These are phyloP conservation scores for Lentinula aciculospora DNA, from an alignment of 768 basidiomycete genomes.

Conservation along the genomic window DNA sequence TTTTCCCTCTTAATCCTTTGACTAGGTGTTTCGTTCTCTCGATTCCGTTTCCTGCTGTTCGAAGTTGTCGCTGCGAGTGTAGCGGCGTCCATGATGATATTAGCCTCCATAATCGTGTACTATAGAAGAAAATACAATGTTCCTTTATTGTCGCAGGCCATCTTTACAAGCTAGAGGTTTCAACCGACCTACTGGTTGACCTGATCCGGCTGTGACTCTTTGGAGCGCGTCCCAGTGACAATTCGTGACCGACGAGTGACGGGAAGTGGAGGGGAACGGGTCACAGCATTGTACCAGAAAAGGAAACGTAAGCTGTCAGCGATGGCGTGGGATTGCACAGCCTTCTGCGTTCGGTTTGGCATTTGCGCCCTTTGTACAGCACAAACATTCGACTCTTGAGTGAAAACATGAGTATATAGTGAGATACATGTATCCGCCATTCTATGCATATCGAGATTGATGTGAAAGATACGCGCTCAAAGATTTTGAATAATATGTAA, in stretches of 20 bases:
- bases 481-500: too few species aligned
- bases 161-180: background rate
- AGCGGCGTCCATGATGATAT: background rate
- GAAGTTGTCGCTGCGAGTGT: background rate
- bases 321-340: too few species aligned
- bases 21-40: slow-evolving; percentile 69
- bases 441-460: too few species aligned
- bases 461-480: too few species aligned
- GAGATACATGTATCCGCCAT: too few species aligned
- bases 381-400: too few species aligned
- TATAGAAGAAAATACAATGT: background rate
- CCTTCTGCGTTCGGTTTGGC: too few species aligned
- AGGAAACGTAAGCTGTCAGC: too few species aligned
- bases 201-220: slow-evolving; percentile 5
- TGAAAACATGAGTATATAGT: too few species aligned
- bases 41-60: slow-evolving; percentile 42
- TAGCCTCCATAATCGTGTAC: background rate
- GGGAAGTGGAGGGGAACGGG: background rate
- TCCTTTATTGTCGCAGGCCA: background rate
- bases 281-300: background rate
- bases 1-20: slow-evolving; percentile 80
- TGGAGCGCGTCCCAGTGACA: background rate
- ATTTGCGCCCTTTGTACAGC: too few species aligned
- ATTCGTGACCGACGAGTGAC: slow-evolving; percentile 5
- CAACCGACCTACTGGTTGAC: background rate